Evolutionary conservation across 2,329 filamentous ascomycete genomes (phyloP).

Genomic region (Gyromitra esculenta): DNA sequence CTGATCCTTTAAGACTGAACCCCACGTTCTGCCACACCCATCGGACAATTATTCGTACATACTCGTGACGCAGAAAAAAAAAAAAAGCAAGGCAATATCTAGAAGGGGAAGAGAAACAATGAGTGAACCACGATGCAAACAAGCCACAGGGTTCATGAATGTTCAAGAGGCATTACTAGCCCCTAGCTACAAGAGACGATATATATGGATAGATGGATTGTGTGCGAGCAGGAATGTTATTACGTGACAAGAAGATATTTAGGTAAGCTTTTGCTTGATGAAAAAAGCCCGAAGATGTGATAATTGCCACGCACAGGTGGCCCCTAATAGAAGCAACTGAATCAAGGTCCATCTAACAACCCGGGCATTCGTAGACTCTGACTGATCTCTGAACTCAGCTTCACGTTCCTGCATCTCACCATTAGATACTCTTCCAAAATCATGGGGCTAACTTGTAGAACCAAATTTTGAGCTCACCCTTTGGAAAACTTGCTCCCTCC

Average conservation of each 20-base stretch:
- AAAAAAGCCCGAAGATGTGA: conserved; percentile 97
- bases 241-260: conserved; percentile 58
- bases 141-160: neutral
- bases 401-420: conserved; percentile 80
- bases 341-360: conserved; percentile 95
- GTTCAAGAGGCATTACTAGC: neutral
- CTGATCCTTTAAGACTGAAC: neutral
- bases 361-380: conserved; percentile 87
- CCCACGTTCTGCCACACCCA: neutral
- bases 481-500: conserved; percentile 95
- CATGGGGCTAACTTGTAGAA: neutral
- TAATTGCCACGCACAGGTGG: conserved; percentile 95
- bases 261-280: conserved; percentile 99
- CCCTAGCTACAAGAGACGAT: neutral
- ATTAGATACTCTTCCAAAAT: conserved; percentile 40
- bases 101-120: too few species aligned
- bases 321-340: conserved; percentile 82
- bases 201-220: neutral
- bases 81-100: neutral
- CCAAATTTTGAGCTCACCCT: conserved; percentile 67
- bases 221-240: neutral
- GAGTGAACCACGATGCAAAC: too few species aligned
- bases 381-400: conserved; percentile 97
- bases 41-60: too few species aligned
- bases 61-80: neutral